Evolutionary conservation across 169 alveolate genomes (phyloP), one percentile per base, ranked within the genome.

Genomic region (Neospora caninum): DNA sequence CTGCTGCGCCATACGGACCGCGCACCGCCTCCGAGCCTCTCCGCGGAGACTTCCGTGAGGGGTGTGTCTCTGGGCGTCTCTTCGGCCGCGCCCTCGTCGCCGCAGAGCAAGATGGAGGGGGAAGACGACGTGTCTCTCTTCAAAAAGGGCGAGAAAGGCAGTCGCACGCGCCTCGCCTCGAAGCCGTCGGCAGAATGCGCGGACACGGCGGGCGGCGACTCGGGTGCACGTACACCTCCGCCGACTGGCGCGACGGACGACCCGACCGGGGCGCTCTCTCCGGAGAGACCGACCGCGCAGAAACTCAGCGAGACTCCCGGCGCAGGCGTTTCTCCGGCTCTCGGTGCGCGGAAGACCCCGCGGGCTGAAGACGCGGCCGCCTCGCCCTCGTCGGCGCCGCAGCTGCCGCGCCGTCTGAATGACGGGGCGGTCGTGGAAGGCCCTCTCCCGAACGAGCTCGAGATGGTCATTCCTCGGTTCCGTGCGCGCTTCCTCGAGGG

Each of bases 381-480:
- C 64, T 53, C 64, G 64, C 80, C 80, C 31, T 16, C 80, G 13
- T 16, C 80, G 38, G 84, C 84, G 25, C 16, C 84, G 31, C 18
- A 4, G 53, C 1, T 27, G 38, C 54, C 69, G 67, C 89, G 89
- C 22, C 89, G 53, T 7, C n/a, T 36, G 41, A 82, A 82, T 34
- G 38, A 22, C n/a, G 89, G 89, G 9, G 64, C 31, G 34, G 34
- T 9, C 31, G 38, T 82, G 6, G 64, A 82, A n/a, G 67, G 39
- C 10, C 89, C 89, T 13, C 64, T 82, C 7, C 67, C 69, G 39
- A 82, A 82, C 64, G 89, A 82, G 89, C 38, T 82, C 31, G 89
- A 82, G 89, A 29, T 82, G 67, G 69, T 82, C 41, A 82, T 82
- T 42, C 89, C 89, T 0, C 89, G 89, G 10, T 82, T 82, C 67